Evolutionary conservation across 208 protist genomes (phyloP).

Genomic region (Crithidia sp.): DNA sequence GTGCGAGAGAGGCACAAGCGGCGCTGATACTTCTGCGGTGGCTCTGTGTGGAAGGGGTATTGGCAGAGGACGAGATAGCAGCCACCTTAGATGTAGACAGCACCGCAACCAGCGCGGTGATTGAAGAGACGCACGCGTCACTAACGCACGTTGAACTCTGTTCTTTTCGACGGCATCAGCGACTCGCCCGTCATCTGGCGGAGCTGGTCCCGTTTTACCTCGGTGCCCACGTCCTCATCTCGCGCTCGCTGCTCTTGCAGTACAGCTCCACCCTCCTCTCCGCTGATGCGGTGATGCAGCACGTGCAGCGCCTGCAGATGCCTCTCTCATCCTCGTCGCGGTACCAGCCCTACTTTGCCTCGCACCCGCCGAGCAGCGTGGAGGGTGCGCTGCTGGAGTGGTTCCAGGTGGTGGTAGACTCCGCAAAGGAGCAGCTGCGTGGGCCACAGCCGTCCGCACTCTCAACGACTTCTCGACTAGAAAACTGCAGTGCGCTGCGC

Average conservation of each 20-base stretch:
- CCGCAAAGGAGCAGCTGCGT: background rate
- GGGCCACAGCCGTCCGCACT: background rate
- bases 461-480: background rate
- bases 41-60: slow-evolving; percentile 40
- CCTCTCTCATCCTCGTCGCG: background rate
- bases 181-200: slow-evolving; percentile 41
- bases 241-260: slow-evolving; percentile 59
- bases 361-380: slow-evolving; percentile 21
- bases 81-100: slow-evolving; percentile 30
- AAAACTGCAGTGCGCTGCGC: slow-evolving; percentile 3
- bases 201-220: slow-evolving; percentile 58
- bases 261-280: slow-evolving; percentile 51
- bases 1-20: slow-evolving; percentile 25
- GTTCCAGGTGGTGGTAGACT: slow-evolving; percentile 31
- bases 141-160: background rate
- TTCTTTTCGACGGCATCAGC: slow-evolving; percentile 18
- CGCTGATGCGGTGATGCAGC: slow-evolving; percentile 41
- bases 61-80: slow-evolving; percentile 34
- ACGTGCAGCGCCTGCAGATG: slow-evolving; percentile 33
- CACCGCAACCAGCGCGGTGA: background rate
- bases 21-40: slow-evolving; percentile 54
- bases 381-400: slow-evolving; percentile 34
- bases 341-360: background rate
- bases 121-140: background rate
- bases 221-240: slow-evolving; percentile 62